Conservation (phyloP, 2,329 filamentous ascomycete species). For the Paradendryphiella salina region DNA sequence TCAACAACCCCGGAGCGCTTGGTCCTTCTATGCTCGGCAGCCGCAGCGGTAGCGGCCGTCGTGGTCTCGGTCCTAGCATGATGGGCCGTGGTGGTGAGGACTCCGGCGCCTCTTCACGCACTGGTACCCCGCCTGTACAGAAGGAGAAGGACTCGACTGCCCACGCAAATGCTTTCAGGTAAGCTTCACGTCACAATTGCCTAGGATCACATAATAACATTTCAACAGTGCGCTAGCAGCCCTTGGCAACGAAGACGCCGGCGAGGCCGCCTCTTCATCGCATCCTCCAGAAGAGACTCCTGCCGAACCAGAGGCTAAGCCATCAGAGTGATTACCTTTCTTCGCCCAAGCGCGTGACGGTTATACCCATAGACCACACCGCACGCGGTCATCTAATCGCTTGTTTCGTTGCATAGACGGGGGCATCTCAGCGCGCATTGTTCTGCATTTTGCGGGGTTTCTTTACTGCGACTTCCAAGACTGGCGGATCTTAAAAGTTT, state of each 20-base stretch:
- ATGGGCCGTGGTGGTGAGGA: conserved; percentile 78
- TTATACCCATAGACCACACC: conserved; percentile 44
- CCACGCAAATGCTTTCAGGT: conserved; percentile 89
- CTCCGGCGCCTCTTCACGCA: conserved; percentile 84
- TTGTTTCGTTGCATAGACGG: conserved; percentile 48
- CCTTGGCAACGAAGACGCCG: conserved; percentile 62
- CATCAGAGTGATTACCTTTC: conserved; percentile 46
- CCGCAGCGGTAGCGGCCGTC: conserved; percentile 85
- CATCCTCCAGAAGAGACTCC: conserved; percentile 55
- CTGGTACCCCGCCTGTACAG: conserved; percentile 76
- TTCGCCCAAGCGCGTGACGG: conserved; percentile 41
- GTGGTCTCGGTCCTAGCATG: conserved; percentile 69
- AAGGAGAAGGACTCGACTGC: conserved; percentile 69
- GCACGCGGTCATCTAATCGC: conserved; percentile 47
- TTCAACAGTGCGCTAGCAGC: conserved; percentile 56
- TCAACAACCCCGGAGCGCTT: conserved; percentile 61
- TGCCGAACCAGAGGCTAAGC: conserved; percentile 36
- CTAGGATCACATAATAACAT: conserved; percentile 19
- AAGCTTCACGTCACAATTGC: conserved; percentile 47
- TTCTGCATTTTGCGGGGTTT: conserved; percentile 44
- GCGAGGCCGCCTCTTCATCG: conserved; percentile 65
- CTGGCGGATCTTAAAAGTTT: conserved; percentile 31
- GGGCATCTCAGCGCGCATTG: conserved; percentile 47
- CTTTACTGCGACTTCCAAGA: conserved; percentile 23
- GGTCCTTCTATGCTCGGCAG: conserved; percentile 86